Evolutionary conservation across 192 early-diverging fungal species (phyloP), one percentile per base, ranked within the genome.

Genomic region (Blastocladiella britannica): DNA sequence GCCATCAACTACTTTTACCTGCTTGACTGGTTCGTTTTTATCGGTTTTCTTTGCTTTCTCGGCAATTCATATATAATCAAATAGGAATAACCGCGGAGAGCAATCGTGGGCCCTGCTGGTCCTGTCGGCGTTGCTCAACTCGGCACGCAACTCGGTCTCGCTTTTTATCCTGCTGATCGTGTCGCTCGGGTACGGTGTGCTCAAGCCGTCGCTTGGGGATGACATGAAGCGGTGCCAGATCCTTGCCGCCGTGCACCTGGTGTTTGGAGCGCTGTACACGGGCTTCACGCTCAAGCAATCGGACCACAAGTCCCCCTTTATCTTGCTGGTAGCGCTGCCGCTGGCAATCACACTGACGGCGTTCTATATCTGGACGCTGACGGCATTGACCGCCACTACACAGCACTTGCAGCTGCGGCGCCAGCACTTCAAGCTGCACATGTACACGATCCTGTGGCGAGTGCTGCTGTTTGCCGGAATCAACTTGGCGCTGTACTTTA

Each of bases 101-200:
- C 22, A 60, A 12, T 75, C 37, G 67, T 72, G 31, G 43, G 73
- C 75, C 23, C 74, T 91, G 55, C 70, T 91, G 8, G 76, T 83
- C 3, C 54, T 88, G 4, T 83, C 85, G 7, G 82, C 86, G 5
- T 59, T 91, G 52, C 65, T 95, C 22, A 90, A 89, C 64, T 82
- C 91, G 6, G 91, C 82, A 7, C 71, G 94, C 58, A 93, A 89
- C 67, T 87, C 85, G 57, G 66, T 95, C 47, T 93, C 94, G 2
- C 87, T 97, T 63, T 95, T 95, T 60, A 90, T 97, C 83, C 74
- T 97, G 1, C 72, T 97, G 51, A 87, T 97, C 52, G 90, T 94
- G 7, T 80, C 86, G 5, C 81, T 97, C 62, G 94, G 94, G 25
- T 97, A 92, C 67, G 90, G 94, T 51, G 92, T 97, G 23, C 89